Conservation (phyloP, 768 basidiomycete genomes). For the Xerocomus spinulosus region DNA sequence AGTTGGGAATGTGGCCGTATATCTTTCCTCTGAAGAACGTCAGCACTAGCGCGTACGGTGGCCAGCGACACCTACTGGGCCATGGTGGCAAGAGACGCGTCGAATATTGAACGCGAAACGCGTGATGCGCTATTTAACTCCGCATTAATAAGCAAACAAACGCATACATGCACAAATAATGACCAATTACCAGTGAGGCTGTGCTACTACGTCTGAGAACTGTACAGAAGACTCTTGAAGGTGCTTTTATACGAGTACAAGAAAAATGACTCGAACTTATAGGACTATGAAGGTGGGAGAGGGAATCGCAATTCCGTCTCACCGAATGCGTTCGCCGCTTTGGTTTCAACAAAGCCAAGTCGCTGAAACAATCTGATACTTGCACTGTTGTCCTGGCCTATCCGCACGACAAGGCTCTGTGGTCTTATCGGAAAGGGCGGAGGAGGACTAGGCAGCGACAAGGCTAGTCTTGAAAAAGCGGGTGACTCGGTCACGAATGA, state of each 20-base stretch:
- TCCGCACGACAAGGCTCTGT: conserved; percentile 57
- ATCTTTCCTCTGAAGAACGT: conserved; percentile 7
- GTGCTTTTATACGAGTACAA: conserved; percentile 8
- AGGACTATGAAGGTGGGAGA: conserved; percentile 2
- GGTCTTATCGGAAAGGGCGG: conserved; percentile 43
- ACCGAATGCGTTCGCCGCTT: conserved; percentile 66
- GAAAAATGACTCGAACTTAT: conserved; percentile 18
- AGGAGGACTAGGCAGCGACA: conserved; percentile 25
- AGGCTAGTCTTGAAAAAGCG: conserved; percentile 7
- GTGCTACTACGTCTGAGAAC: too few relatives aligned
- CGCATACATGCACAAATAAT: conserved; percentile 13
- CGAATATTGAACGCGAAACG: background rate
- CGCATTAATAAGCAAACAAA: conserved; percentile 3
- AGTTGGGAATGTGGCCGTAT: conserved; percentile 30
- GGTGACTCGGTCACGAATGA: conserved; percentile 57
- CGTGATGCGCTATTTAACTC: conserved; percentile 5
- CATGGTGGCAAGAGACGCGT: conserved; percentile 16
- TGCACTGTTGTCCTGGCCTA: conserved; percentile 62
- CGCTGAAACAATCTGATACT: conserved; percentile 71
- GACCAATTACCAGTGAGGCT: background rate
- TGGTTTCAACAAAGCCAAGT: conserved; percentile 70
- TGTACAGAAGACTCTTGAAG: background rate
- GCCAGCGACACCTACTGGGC: conserved; percentile 17
- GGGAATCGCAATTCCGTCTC: conserved; percentile 77
- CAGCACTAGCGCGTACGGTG: background rate